These are phyloP conservation scores for Pelargonium fulgidum DNA, from an alignment of 441 rosid species.

Conservation along the genomic window DNA sequence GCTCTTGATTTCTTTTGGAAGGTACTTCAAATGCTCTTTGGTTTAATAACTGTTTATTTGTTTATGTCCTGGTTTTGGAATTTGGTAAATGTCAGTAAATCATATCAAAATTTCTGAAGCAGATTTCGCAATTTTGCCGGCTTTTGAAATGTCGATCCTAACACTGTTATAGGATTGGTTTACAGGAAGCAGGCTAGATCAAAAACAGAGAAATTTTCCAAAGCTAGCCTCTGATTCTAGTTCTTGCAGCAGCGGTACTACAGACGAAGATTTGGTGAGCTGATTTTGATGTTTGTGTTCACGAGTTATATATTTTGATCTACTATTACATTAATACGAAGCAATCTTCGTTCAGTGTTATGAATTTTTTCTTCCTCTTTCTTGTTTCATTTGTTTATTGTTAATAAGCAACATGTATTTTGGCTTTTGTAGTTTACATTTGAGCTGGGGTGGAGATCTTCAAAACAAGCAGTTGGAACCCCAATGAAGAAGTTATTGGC, in stretches of 20 bases:
- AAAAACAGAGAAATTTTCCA: conserved; percentile 30
- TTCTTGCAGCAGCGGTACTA: conserved; percentile 35
- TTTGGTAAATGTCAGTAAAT: neutral
- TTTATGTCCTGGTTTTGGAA: neutral
- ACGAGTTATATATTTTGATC: conserved; percentile 10
- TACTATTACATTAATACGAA: neutral
- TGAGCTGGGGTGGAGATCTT: conserved; percentile 37
- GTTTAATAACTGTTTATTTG: neutral
- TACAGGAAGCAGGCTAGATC: conserved; percentile 54
- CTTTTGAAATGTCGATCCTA: conserved; percentile 21
- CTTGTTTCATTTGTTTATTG: neutral
- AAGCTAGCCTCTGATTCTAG: conserved; percentile 46
- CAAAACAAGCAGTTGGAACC: conserved; percentile 39
- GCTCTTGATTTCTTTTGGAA: neutral
- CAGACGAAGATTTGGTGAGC: conserved; percentile 50
- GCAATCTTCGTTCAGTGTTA: neutral
- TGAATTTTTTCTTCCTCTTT: neutral
- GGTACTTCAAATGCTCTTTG: conserved; percentile 7
- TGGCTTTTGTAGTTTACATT: conserved; percentile 33
- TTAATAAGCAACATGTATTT: conserved; percentile 20
- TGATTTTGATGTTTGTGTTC: conserved; percentile 21
- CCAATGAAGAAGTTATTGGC: conserved; percentile 70
- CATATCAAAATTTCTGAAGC: neutral
- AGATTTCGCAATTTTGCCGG: conserved; percentile 14
- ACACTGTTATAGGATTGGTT: conserved; percentile 27